Base-by-base conservation (phyloP, 1,284 basidiomycete genomes). In the Anthracocystis setariae region DNA sequence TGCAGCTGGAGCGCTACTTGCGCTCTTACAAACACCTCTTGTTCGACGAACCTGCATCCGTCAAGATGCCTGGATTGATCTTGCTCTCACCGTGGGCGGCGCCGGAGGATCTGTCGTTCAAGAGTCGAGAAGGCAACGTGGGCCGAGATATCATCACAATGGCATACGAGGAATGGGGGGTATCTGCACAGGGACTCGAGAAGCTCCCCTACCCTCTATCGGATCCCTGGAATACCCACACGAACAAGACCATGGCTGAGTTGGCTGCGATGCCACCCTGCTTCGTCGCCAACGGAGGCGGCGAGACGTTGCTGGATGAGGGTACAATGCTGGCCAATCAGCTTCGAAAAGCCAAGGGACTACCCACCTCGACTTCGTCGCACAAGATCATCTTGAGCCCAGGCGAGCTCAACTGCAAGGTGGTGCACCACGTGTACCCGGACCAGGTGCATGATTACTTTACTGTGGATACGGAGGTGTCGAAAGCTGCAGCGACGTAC, bases 1-100 rank as follows among this genome's bases (percentile, higher is more conserved):
- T 81, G 33, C 59, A 70, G 55, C 62, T 82, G 18, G 78, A 78
- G 46, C 68, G 78, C 25, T 81, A 73, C 63, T 52, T 82, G 32
- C 74, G 79, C 53, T 60, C 62, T 35, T 75, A 78, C 57, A 65
- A 67, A 43, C 56, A 76, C 18, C 24, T 71, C 20, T 33, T 77
- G 18, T 61, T 57, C 20, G 49, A 65, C 18, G 47, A 62, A 32
- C 39, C 55, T 10, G 62, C 35, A 10, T 33, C 42, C 20, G 53
- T 67, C 45, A 52, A 63, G 48, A 56, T 76, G 2, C 58, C 69
- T 25, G 74, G 77, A 10, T 46, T 80, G 43, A 17, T 79, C 13
- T 46, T 80, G 20, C 61, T 81, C 27, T 79, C 77, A 24, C 76
- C 78, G 2, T 74, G 64, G 67, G 33, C 78, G 20, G 64, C 63